Evolutionary conservation across 495 filamentous ascomycete species (phyloP), one percentile per base, ranked within the genome.

Genomic region (Penicillium antarcticum): DNA sequence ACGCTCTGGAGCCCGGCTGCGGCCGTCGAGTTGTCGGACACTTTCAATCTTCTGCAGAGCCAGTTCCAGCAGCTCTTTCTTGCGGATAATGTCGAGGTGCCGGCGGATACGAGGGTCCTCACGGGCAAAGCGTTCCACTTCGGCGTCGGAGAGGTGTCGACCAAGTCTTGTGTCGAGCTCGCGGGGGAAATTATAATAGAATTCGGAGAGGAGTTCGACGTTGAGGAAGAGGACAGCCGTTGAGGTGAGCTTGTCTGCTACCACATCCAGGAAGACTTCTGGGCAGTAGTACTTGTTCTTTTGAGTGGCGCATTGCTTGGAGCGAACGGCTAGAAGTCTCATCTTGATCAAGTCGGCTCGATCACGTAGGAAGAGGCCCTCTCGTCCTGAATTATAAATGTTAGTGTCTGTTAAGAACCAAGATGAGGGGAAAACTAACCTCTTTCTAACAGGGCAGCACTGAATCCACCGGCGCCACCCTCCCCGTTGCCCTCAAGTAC

Each of bases 171-270:
- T 62, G 66, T 99, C 94, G 16, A 99, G 80, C 65, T 96, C 91
- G 17, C 95, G 81, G 0, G 94, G 94, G 74, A 99, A 99, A 63
- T 92, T 86, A 65, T 95, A 92, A 73, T 96, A 96, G 61, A 97
- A 99, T 63, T 97, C 95, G 4, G 88, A 90, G 35, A 99, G 80
- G 21, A 99, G 80, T 73, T 99, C 94, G 32, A 97, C 95, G 58
- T 99, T 96, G 9, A 99, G 82, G 78, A 99, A 99, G 0, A 99
- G 81, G 9, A 97, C 95, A 10, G 94, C 92, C 0, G 92, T 97
- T 3, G 88, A 84, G 13, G 91, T 91, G 48, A 99, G 85, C 71
- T 97, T 96, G 61, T 95, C 88, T 24, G 94, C 91, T 10, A 97
- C 94, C 9, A 95, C 89, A 64, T 99, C 94, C 23, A 99, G 83